Conservation (phyloP, 2,329 filamentous ascomycete genomes). For the Fusarium sp. region DNA sequence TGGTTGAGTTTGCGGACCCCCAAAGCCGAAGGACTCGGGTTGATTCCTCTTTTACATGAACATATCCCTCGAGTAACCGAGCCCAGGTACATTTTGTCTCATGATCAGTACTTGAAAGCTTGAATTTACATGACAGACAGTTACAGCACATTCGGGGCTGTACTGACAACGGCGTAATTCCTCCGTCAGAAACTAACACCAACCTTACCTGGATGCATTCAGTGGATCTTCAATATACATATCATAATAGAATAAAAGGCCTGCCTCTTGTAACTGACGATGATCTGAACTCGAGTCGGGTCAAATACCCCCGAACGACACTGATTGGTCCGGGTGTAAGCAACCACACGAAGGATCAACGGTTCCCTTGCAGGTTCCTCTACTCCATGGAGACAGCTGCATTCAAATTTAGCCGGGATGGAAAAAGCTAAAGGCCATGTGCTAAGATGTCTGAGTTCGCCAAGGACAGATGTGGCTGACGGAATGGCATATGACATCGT, state of each 20-base stretch:
- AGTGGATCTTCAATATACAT: too few relatives aligned
- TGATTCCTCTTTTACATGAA: not conserved
- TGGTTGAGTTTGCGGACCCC: not conserved
- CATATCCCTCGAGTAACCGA: not conserved
- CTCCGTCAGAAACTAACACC: not conserved
- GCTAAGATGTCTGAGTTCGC: not conserved
- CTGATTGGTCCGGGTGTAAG: slow-evolving; percentile 29
- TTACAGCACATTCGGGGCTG: not conserved
- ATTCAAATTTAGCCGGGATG: slow-evolving; percentile 23
- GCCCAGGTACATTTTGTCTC: not conserved
- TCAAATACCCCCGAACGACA: not conserved
- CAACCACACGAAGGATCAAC: slow-evolving; percentile 5
- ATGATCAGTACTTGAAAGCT: not conserved
- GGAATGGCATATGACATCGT: not conserved
- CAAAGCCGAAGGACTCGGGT: not conserved
- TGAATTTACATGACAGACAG: too few relatives aligned
- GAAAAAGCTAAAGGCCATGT: not conserved
- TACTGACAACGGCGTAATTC: not conserved
- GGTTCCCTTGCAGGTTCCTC: not conserved
- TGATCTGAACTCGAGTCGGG: slow-evolving; percentile 8
- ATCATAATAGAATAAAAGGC: not conserved
- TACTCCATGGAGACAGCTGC: not conserved
- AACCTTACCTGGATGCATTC: not conserved
- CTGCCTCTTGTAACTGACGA: not conserved
- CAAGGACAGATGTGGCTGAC: slow-evolving; percentile 2